phyloP scores from a whole-genome alignment of 2,329 filamentous ascomycete species.

The Neonectria punicea region DNA sequence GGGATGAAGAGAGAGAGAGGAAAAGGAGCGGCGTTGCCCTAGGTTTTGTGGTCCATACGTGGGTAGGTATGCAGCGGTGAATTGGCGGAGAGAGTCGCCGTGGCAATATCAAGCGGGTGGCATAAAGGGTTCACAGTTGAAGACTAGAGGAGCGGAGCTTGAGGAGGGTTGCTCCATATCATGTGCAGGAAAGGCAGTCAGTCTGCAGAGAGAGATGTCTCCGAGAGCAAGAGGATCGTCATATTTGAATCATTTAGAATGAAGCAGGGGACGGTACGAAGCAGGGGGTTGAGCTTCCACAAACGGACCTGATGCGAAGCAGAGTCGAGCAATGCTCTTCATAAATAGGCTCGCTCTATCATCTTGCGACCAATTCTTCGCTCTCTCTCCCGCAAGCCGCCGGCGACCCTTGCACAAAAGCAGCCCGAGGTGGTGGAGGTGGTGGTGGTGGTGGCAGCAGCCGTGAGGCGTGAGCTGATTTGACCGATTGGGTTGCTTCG shows the following conservation, averaged over 20 bases:
- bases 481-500: constrained; percentile 31
- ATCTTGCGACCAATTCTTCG: too few relatives aligned
- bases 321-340: too few relatives aligned
- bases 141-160: constrained; percentile 1
- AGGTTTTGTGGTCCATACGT: not conserved
- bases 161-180: not conserved
- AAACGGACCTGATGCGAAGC: too few relatives aligned
- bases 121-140: constrained; percentile 15
- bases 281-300: too few relatives aligned
- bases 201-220: too few relatives aligned
- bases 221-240: not conserved
- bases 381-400: not conserved
- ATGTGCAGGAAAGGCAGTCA: too few relatives aligned
- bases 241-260: not conserved
- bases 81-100: not conserved
- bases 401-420: constrained; percentile 8
- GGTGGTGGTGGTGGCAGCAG: not conserved
- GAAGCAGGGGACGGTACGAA: not conserved
- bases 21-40: not conserved
- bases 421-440: too few relatives aligned
- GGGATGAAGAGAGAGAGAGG: not conserved
- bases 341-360: too few relatives aligned
- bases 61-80: not conserved
- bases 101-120: constrained; percentile 13
- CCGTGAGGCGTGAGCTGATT: constrained; percentile 31